Evolutionary conservation across 495 filamentous ascomycete genomes (phyloP).

Genomic region (Penicillium atrosanguineum): DNA sequence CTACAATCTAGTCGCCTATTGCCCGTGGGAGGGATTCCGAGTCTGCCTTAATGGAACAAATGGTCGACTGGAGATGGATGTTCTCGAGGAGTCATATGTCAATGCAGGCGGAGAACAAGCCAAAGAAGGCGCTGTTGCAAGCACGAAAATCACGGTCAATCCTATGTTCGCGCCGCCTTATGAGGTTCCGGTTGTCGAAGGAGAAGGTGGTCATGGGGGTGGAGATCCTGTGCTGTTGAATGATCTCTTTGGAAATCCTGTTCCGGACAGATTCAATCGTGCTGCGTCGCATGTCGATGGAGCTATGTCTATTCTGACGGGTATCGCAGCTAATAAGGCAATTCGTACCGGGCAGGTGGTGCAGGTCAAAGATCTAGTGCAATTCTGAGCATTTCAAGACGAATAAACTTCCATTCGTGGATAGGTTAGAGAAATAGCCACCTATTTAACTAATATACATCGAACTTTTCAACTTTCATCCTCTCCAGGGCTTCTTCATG

Average conservation of each 20-base stretch:
- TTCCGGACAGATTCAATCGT: conserved; percentile 19
- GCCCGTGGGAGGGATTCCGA: conserved; percentile 36
- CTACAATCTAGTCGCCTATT: conserved; percentile 31
- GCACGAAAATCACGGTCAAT: conserved; percentile 45
- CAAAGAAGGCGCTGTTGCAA: conserved; percentile 33
- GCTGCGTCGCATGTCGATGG: conserved; percentile 50
- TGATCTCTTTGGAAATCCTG: conserved; percentile 27
- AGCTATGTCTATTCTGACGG: conserved; percentile 54
- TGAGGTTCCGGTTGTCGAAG: conserved; percentile 24
- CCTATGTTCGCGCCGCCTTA: conserved; percentile 30
- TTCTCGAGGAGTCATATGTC: conserved; percentile 34
- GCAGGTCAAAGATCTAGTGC: conserved; percentile 25
- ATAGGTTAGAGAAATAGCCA: too few relatives aligned
- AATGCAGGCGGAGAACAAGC: conserved; percentile 34
- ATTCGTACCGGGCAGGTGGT: conserved; percentile 48
- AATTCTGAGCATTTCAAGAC: conserved; percentile 8
- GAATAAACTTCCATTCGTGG: too few relatives aligned
- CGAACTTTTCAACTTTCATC: too few relatives aligned
- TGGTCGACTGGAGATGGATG: conserved; percentile 32
- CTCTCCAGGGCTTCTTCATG: too few relatives aligned
- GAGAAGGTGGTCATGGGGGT: conserved; percentile 31
- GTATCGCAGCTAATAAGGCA: conserved; percentile 56
- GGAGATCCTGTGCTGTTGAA: conserved; percentile 30
- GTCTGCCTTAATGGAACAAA: conserved; percentile 33
- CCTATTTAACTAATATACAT: too few relatives aligned